phyloP scores from a whole-genome alignment of 768 basidiomycete species.

The Lentinula aciculospora region DNA sequence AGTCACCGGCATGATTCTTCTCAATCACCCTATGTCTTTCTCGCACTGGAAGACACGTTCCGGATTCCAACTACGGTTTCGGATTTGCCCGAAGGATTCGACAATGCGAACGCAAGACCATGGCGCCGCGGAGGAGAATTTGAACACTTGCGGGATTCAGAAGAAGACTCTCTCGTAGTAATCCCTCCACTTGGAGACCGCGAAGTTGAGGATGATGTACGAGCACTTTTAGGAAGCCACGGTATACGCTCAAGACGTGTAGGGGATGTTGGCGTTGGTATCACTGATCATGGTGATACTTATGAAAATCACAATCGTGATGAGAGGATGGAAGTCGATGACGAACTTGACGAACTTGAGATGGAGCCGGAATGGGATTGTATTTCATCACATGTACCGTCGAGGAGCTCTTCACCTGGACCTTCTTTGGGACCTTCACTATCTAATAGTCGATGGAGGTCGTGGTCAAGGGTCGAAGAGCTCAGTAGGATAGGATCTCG shows the following conservation, averaged over 20 bases:
- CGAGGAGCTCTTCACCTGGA: conserved; percentile 43
- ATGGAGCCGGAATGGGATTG: conserved; percentile 40
- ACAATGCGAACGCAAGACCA: neutral
- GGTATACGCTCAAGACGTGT: conserved; percentile 32
- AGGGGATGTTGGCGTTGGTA: conserved; percentile 8
- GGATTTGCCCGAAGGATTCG: neutral
- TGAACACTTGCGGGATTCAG: conserved; percentile 12
- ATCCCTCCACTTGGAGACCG: conserved; percentile 52
- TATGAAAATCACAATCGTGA: conserved; percentile 12
- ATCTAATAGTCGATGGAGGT: conserved; percentile 4
- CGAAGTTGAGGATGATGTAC: conserved; percentile 50
- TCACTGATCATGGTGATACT: neutral
- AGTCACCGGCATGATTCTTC: neutral
- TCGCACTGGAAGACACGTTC: conserved; percentile 55
- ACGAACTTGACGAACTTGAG: conserved; percentile 18
- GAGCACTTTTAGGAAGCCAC: conserved; percentile 46
- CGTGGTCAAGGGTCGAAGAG: conserved; percentile 5
- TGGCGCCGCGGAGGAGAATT: conserved; percentile 12
- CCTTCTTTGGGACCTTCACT: conserved; percentile 17
- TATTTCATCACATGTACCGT: conserved; percentile 34
- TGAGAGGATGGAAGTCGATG: conserved; percentile 38
- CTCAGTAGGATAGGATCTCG: conserved; percentile 2
- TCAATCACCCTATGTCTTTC: conserved; percentile 30
- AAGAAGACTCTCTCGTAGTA: conserved; percentile 43
- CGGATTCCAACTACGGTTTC: conserved; percentile 30